Evolutionary conservation across 2,329 filamentous ascomycete species (phyloP).

Genomic region (Zymoseptoria ardabiliae): DNA sequence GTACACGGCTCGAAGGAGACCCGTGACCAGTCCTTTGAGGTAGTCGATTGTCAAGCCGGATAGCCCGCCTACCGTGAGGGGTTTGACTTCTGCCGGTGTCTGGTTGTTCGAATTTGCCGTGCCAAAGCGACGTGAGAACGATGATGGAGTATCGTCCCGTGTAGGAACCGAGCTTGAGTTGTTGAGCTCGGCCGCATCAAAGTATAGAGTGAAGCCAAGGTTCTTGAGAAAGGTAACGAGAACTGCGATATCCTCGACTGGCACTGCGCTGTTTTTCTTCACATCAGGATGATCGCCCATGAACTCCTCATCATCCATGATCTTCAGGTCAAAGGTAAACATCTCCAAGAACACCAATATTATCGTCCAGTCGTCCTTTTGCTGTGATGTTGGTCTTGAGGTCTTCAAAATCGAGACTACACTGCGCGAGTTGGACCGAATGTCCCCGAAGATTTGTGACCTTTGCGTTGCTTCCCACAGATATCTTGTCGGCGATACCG

Average conservation of each 20-base stretch:
- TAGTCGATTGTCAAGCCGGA: conserved; percentile 69
- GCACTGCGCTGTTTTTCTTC: conserved; percentile 57
- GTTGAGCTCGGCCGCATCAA: conserved; percentile 59
- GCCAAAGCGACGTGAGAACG: conserved; percentile 2
- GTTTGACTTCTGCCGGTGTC: conserved; percentile 24
- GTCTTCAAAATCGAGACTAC: conserved; percentile 51
- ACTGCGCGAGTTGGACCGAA: conserved; percentile 50
- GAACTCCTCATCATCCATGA: conserved; percentile 97
- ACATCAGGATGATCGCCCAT: conserved; percentile 28
- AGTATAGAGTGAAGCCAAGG: conserved; percentile 80
- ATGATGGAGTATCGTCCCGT: conserved; percentile 10
- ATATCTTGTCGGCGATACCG: conserved; percentile 65
- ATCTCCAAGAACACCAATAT: conserved; percentile 87
- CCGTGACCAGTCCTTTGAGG: conserved; percentile 71
- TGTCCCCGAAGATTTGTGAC: conserved; percentile 51
- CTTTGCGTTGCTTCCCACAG: conserved; percentile 66
- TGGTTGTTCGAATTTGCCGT: not conserved
- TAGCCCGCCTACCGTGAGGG: conserved; percentile 50
- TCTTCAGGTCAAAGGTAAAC: conserved; percentile 83
- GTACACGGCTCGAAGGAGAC: conserved; percentile 78
- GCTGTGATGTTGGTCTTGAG: conserved; percentile 16
- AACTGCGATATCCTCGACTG: conserved; percentile 61
- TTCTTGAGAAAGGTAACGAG: conserved; percentile 85
- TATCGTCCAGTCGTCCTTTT: conserved; percentile 72
- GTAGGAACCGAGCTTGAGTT: conserved; percentile 4